Base-by-base conservation (phyloP, 2,329 filamentous ascomycete species). In the Penicillium aurantiogriseum region DNA sequence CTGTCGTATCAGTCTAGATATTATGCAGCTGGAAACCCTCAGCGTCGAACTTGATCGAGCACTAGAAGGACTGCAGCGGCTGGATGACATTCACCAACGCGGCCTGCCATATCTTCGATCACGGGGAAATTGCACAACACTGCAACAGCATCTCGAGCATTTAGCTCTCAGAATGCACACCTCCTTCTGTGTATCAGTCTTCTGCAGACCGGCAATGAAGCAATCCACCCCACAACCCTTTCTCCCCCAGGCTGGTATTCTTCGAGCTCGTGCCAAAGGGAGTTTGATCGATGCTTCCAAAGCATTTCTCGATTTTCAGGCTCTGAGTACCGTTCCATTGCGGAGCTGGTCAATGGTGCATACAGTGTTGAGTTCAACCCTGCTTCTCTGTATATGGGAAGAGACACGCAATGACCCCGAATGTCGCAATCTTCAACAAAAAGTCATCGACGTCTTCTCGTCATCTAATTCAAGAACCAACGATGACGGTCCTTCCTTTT, bases 161-260 rank as follows among this genome's bases (percentile, higher is more conserved):
- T 80, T 83, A 71, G 81, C 80, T 0, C 67, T 85, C 5, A 83
- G 83, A 60, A 75, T 85, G 46, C 63, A 65, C 45, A 56, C 56
- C 1, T 83, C 80, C 1, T 85, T 84, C 67, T 79, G 81, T 40
- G 77, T 80, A 35, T 84, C 82, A 1, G 81, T 60, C 73, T 69
- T 85, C 5, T 84, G 81, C 61, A 80, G 83, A 3, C 81, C 82
- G 7, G 82, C 82, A 3, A 78, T 85, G 64, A 83, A 79, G 63
- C 61, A 62, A 11, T 57, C 54, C 3, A 47, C 33, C 7, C 25
- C 33, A 19, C 62, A 43, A 53, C 60, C 35, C 4, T 33, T 39
- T 35, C 31, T 40, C 8, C 51, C 54, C 5, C 56, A 51, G 3
- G 21, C 55, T 8, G 49, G 58, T 4, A 44, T 63, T 1, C 57